phyloP scores from a whole-genome alignment of 2,329 filamentous ascomycete species.

The Cladosporium phlei region DNA sequence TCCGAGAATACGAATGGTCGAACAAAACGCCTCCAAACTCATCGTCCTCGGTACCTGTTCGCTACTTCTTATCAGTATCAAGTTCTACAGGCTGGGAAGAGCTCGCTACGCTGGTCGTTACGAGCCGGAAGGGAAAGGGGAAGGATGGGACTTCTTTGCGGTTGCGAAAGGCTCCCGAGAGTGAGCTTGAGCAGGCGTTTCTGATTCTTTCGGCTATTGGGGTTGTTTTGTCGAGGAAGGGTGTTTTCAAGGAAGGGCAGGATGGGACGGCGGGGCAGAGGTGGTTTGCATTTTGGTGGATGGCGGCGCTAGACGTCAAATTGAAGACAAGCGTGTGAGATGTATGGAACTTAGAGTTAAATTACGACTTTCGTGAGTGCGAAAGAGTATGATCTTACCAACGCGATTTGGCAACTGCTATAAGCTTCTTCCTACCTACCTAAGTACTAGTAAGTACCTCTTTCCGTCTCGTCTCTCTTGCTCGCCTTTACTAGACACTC shows the following conservation, averaged over 20 bases:
- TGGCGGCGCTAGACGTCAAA: conserved; percentile 1
- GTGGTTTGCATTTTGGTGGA: conserved; percentile 9
- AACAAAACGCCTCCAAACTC: conserved; percentile 5
- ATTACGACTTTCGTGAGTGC: too few species aligned
- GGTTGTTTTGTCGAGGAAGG: conserved; percentile 4
- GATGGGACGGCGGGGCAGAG: not conserved
- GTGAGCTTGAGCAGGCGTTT: conserved; percentile 8
- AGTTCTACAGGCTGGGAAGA: not conserved
- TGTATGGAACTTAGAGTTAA: too few species aligned
- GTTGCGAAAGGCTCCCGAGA: conserved; percentile 2
- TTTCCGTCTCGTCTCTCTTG: too few species aligned
- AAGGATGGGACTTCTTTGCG: not conserved
- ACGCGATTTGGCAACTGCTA: too few species aligned
- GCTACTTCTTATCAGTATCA: not conserved
- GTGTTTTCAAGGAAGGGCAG: conserved; percentile 1
- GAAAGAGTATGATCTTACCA: too few species aligned
- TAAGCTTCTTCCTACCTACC: too few species aligned
- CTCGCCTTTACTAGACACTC: too few species aligned
- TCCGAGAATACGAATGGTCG: conserved; percentile 6
- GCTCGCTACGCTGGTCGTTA: conserved; percentile 1
- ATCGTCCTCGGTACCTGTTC: not conserved
- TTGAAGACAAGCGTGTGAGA: too few species aligned
- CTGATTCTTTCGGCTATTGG: conserved; percentile 6
- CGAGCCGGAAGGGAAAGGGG: conserved; percentile 3
- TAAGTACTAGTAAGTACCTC: too few species aligned